Evolutionary conservation across 208 protist species (phyloP).

Genomic region (Crithidia acanthocephali): DNA sequence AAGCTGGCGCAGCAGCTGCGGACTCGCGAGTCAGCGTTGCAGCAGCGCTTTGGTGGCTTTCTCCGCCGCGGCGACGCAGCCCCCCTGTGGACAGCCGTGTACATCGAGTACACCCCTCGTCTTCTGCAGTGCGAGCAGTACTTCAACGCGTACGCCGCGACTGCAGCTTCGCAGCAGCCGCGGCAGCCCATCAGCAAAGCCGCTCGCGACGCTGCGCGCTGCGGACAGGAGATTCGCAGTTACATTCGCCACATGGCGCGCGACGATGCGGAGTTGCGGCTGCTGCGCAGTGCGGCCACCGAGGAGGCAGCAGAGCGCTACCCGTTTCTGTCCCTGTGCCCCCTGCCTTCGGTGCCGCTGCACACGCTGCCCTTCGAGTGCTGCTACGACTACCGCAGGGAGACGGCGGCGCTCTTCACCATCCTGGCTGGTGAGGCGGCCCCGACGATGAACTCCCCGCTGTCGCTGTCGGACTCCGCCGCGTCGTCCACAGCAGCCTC

Average conservation of each 20-base stretch:
- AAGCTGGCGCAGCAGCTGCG: slow-evolving; percentile 25
- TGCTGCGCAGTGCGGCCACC: slow-evolving; percentile 9
- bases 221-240: slow-evolving; percentile 23
- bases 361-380: slow-evolving; percentile 26
- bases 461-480: too few species aligned
- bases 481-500: not conserved
- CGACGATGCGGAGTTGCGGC: slow-evolving; percentile 22
- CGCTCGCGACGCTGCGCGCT: slow-evolving; percentile 6
- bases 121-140: slow-evolving; percentile 36
- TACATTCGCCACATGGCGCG: slow-evolving; percentile 18
- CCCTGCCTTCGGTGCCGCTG: slow-evolving; percentile 12
- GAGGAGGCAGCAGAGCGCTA: slow-evolving; percentile 35
- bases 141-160: not conserved
- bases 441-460: not conserved
- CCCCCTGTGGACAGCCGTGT: slow-evolving; percentile 19
- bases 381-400: slow-evolving; percentile 16
- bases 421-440: not conserved
- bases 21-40: slow-evolving; percentile 20
- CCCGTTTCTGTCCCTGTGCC: slow-evolving; percentile 23
- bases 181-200: not conserved
- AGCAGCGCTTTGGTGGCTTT: slow-evolving; percentile 37
- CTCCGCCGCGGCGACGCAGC: slow-evolving; percentile 9
- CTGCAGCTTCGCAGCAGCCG: not conserved
- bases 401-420: slow-evolving; percentile 6
- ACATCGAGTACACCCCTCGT: slow-evolving; percentile 26